Evolutionary conservation across 768 basidiomycete genomes (phyloP).

Genomic region (Aureoboletus auriporus): DNA sequence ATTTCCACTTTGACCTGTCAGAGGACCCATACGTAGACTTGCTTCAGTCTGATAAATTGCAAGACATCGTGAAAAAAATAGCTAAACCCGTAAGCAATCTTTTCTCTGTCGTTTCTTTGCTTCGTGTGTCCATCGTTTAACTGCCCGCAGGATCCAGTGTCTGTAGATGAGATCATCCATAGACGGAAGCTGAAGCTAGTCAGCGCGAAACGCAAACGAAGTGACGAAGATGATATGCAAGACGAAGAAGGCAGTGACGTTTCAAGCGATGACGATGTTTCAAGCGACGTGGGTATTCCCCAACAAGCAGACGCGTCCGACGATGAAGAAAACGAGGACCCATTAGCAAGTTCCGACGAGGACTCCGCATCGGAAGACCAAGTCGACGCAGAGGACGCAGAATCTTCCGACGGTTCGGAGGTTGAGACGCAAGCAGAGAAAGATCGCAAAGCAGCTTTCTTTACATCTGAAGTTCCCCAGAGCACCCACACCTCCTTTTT

Average conservation of each 20-base stretch:
- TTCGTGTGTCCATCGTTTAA: constrained; percentile 3
- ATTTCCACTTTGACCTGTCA: constrained; percentile 76
- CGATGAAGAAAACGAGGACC: constrained; percentile 30
- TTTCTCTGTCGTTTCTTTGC: constrained; percentile 3
- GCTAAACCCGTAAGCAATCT: constrained; percentile 51
- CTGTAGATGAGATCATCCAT: constrained; percentile 90
- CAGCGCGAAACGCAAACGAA: constrained; percentile 62
- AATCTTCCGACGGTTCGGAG: constrained; percentile 60
- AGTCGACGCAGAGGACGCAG: constrained; percentile 33
- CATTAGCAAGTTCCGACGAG: constrained; percentile 31
- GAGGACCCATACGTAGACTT: constrained; percentile 67
- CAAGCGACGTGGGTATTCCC: constrained; percentile 2
- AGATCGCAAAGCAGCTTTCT: constrained; percentile 83
- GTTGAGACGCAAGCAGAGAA: constrained; percentile 53
- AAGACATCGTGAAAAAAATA: constrained; percentile 59
- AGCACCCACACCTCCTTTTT: constrained; percentile 76
- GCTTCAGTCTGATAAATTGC: constrained; percentile 38
- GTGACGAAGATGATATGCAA: constrained; percentile 30
- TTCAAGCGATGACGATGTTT: constrained; percentile 8
- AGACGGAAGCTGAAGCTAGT: constrained; percentile 47
- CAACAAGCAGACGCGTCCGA: constrained; percentile 28
- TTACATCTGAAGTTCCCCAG: constrained; percentile 55
- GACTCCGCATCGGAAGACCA: constrained; percentile 28
- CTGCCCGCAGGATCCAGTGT: constrained; percentile 60
- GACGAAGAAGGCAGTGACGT: constrained; percentile 27